A percentile compares a stretch with the other conserved stretches of the same genome.
These are phyloP conservation scores for Petrea volubilis DNA, from an alignment of 257 asterid genomes.

Conservation along the genomic window DNA sequence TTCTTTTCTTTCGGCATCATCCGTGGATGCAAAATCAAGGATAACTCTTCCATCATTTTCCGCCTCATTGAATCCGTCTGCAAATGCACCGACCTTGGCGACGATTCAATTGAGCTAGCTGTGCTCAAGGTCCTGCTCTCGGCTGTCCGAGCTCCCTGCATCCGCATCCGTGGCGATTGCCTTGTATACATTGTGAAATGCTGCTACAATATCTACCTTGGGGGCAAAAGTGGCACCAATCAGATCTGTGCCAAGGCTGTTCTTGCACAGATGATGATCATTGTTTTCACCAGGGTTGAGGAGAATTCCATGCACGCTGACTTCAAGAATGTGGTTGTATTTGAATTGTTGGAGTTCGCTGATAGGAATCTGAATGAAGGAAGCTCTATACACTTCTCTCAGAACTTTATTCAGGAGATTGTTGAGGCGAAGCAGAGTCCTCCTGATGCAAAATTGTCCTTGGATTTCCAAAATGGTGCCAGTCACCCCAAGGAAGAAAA, in stretches of 20 bases:
- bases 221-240: slow-evolving; percentile 77
- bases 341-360: slow-evolving; percentile 64
- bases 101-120: slow-evolving; percentile 61
- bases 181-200: slow-evolving; percentile 67
- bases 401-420: slow-evolving; percentile 55
- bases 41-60: slow-evolving; percentile 38
- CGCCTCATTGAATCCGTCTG: slow-evolving; percentile 62
- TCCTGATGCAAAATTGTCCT: slow-evolving; percentile 24
- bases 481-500: slow-evolving; percentile 1
- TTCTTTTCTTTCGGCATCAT: slow-evolving; percentile 58
- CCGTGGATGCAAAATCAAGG: slow-evolving; percentile 51
- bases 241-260: slow-evolving; percentile 85
- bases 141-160: slow-evolving; percentile 58
- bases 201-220: slow-evolving; percentile 73
- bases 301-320: slow-evolving; percentile 45
- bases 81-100: slow-evolving; percentile 58
- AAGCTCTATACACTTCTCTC: slow-evolving; percentile 63
- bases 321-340: slow-evolving; percentile 53
- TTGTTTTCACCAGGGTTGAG: slow-evolving; percentile 68
- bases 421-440: slow-evolving; percentile 56
- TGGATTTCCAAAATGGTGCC: slow-evolving; percentile 29
- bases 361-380: slow-evolving; percentile 78
- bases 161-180: slow-evolving; percentile 59
- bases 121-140: slow-evolving; percentile 61
- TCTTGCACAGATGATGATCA: slow-evolving; percentile 78